These are phyloP conservation scores for Kernera saxatilis DNA, from an alignment of 345 rosid genomes.

Conservation along the genomic window DNA sequence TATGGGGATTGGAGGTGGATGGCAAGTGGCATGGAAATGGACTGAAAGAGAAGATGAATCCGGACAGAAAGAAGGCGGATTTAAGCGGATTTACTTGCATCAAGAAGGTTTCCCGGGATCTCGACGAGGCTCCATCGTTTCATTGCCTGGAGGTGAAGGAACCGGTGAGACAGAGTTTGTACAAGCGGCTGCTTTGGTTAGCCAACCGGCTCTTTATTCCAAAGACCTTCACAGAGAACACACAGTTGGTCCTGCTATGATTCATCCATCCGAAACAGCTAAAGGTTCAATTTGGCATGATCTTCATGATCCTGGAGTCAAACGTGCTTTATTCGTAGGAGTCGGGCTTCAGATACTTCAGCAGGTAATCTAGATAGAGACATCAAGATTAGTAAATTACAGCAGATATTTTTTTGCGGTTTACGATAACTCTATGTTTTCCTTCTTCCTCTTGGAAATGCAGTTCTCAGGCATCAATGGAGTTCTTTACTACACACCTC, in stretches of 20 bases:
- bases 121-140: constrained; percentile 63
- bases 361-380: constrained; percentile 55
- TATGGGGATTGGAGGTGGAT: constrained; percentile 86
- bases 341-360: constrained; percentile 92
- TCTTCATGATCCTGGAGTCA: constrained; percentile 90
- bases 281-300: constrained; percentile 69
- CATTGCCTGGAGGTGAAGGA: constrained; percentile 51
- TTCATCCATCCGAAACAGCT: constrained; percentile 71
- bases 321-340: constrained; percentile 88
- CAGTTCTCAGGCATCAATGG: constrained; percentile 98
- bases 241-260: constrained; percentile 82
- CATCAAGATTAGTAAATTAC: not conserved
- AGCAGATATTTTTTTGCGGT: not conserved
- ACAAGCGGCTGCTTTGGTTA: constrained; percentile 89
- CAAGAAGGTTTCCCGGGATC: constrained; percentile 63
- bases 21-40: constrained; percentile 99
- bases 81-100: constrained; percentile 78
- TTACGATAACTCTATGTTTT: not conserved
- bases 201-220: constrained; percentile 79
- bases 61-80: constrained; percentile 79
- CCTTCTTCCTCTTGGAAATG: constrained; percentile 10
- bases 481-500: constrained; percentile 95
- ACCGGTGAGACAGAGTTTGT: constrained; percentile 51
- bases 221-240: constrained; percentile 56
- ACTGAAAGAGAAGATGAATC: constrained; percentile 61